Evolutionary conservation across 2,329 filamentous ascomycete genomes (phyloP), one percentile per base, ranked within the genome.

Genomic region (Acrocalymma vagum): DNA sequence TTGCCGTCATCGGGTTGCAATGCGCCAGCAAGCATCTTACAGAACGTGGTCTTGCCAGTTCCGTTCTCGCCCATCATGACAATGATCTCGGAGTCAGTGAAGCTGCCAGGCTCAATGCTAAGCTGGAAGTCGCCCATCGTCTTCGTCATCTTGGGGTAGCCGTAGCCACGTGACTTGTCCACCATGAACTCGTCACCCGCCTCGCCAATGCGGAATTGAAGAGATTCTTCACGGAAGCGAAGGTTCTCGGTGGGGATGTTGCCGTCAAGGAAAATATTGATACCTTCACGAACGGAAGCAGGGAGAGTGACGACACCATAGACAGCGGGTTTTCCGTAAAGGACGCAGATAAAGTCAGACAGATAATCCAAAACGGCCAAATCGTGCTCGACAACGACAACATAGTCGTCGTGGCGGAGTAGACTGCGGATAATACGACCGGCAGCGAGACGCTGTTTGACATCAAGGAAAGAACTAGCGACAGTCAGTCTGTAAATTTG

Each of bases 51-150:
- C 81, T 99, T 96, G 71, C 95, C 95, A 23, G 95, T 99, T 75
- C 94, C 94, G 75, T 99, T 99, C 78, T 97, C 93, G 58, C 94
- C 94, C 94, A 99, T 97, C 90, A 99, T 95, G 73, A 99, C 94
- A 42, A 99, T 84, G 59, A 99, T 99, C 70, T 99, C 94, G 0
- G 94, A 99, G 71, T 99, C 93, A 14, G 94, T 97, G 70, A 99
- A 99, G 47, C 86, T 80, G 58, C 95, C 94, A 16, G 82, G 42
- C 30, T 97, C 88, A 54, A 99, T 85, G 42, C 74, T 81, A 34
- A 99, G 83, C 62, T 88, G 84, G 82, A 99, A 99, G 70, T 81
- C 82, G 46, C 92, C 94, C 24, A 97, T 80, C 0, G 88, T 94
- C 82, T 97, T 97, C 72, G 90, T 81, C 91, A 99, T 96, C 37